A percentile compares a stretch with the other conserved stretches of the same genome.
These are phyloP conservation scores for Rachicladosporium sp. DNA, from an alignment of 2,329 filamentous ascomycete genomes.

Conservation along the genomic window DNA sequence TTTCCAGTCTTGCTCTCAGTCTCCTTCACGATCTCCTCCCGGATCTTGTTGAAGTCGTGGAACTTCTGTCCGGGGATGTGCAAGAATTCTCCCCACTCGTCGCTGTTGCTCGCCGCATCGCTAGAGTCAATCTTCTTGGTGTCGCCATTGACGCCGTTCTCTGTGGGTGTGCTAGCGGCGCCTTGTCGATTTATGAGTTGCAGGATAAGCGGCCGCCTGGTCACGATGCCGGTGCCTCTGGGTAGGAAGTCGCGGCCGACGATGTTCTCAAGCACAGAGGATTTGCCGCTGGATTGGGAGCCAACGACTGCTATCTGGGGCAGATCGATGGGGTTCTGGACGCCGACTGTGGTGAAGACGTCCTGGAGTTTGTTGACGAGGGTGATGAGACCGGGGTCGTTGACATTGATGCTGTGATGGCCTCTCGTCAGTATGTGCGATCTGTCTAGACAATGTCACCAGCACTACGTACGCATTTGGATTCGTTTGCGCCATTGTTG, in stretches of 20 bases:
- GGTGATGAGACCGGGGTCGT: slow-evolving; percentile 57
- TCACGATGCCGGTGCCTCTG: slow-evolving; percentile 94
- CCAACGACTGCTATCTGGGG: slow-evolving; percentile 97
- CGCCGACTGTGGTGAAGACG: slow-evolving; percentile 94
- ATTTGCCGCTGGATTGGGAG: slow-evolving; percentile 98
- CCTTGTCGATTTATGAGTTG: slow-evolving; percentile 86
- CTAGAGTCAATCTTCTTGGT: slow-evolving; percentile 51
- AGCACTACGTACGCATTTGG: slow-evolving; percentile 17
- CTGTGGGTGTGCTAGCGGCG: slow-evolving; percentile 38
- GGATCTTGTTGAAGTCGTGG: slow-evolving; percentile 94
- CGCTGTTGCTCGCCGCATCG: slow-evolving; percentile 79
- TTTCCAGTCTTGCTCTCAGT: slow-evolving; percentile 92
- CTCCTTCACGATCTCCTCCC: slow-evolving; percentile 93
- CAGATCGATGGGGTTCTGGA: slow-evolving; percentile 97
- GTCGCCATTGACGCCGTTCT: slow-evolving; percentile 72
- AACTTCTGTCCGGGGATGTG: slow-evolving; percentile 97
- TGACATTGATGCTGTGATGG: slow-evolving; percentile 52
- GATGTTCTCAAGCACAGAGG: slow-evolving; percentile 96
- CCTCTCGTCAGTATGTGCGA: slow-evolving; percentile 4
- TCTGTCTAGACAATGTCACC: neutral
- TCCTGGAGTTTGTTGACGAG: slow-evolving; percentile 99
- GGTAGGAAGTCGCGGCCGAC: slow-evolving; percentile 96
- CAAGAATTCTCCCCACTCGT: slow-evolving; percentile 98
- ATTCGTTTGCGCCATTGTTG: slow-evolving; percentile 21
- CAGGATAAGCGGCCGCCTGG: slow-evolving; percentile 84